Conservation (phyloP, 75 land plant genomes). For the Cupressus sempervirens region DNA sequence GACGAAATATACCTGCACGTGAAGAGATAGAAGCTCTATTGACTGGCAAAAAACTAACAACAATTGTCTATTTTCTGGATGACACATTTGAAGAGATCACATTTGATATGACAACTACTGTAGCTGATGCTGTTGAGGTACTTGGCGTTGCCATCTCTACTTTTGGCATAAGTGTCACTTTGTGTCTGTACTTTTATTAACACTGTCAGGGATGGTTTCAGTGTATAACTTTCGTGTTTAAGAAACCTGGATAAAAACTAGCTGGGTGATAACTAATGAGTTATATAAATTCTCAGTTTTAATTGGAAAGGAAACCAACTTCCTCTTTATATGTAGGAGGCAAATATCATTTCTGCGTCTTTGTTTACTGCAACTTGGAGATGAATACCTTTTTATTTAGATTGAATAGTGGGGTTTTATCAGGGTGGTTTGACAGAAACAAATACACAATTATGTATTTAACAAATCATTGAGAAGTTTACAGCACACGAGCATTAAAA, state of each 20-base stretch:
- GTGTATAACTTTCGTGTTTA: background rate
- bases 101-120: slow-evolving; percentile 94
- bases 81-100: slow-evolving; percentile 95
- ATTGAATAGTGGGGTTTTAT: too few relatives aligned
- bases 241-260: background rate
- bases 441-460: too few relatives aligned
- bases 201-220: background rate
- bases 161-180: background rate
- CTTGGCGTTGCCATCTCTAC: background rate
- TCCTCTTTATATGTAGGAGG: background rate
- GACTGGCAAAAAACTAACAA: slow-evolving; percentile 70
- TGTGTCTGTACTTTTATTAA: background rate
- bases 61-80: slow-evolving; percentile 92
- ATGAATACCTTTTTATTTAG: background rate
- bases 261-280: background rate
- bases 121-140: slow-evolving; percentile 97
- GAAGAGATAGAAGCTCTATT: slow-evolving; percentile 96
- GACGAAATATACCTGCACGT: slow-evolving; percentile 73
- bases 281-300: background rate
- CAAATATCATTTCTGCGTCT: background rate
- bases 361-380: background rate
- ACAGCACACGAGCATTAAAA: too few relatives aligned
- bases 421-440: too few relatives aligned
- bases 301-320: background rate
- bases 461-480: too few relatives aligned